phyloP scores from a whole-genome alignment of 2,329 filamentous ascomycete species.

The Thermoascus crustaceus region DNA sequence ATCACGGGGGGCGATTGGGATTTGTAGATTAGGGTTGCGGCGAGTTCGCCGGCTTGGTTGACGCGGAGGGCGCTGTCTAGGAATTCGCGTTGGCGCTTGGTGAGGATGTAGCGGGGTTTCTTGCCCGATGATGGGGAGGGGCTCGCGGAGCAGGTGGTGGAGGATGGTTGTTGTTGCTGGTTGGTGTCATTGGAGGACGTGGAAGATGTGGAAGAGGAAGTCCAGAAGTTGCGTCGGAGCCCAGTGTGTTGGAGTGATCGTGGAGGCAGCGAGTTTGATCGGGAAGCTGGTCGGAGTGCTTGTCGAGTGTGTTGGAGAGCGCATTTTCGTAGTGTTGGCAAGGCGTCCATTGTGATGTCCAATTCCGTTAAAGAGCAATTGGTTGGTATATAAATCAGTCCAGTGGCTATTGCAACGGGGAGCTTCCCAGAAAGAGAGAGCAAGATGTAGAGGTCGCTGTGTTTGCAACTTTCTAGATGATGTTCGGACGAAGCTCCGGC shows the following conservation, averaged over 20 bases:
- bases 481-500: no score
- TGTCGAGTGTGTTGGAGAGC: conserved; percentile 10
- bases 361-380: no score
- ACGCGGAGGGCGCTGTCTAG: conserved; percentile 79
- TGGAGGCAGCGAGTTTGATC: conserved; percentile 31
- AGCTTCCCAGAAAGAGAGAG: no score
- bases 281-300: conserved; percentile 9
- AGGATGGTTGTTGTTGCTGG: no score
- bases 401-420: no score
- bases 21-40: conserved; percentile 87
- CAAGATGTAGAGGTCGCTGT: no score
- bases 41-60: conserved; percentile 96
- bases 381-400: no score
- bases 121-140: no score
- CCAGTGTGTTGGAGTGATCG: conserved; percentile 17
- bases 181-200: no score
- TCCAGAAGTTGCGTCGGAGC: conserved; percentile 18
- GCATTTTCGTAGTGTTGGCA: conserved; percentile 16
- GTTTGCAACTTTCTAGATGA: no score
- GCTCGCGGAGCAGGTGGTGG: no score
- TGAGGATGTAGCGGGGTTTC: conserved; percentile 50
- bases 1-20: conserved; percentile 78
- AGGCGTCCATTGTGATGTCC: conserved; percentile 19
- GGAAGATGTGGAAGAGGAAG: conserved; percentile 27
- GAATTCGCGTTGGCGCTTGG: conserved; percentile 61